Conservation (phyloP, 2,329 filamentous ascomycete genomes). For the Lecanicillium sp. region DNA sequence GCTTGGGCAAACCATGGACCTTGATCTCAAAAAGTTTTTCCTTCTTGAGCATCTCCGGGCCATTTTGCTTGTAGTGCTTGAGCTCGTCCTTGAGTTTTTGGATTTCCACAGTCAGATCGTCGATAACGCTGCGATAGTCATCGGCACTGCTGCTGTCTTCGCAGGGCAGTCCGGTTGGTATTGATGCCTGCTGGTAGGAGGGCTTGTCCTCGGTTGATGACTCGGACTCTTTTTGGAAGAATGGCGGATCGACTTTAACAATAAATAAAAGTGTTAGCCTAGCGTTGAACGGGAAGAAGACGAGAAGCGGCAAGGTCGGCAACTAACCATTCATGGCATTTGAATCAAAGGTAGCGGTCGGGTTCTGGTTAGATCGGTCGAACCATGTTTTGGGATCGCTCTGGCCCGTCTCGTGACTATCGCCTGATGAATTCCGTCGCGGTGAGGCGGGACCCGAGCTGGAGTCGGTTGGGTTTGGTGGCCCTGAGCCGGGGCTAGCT, state of each 20-base stretch:
- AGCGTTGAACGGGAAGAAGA: too few species aligned
- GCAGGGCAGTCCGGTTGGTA: too few species aligned
- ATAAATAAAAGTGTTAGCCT: neutral
- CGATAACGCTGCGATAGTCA: slow-evolving; percentile 75
- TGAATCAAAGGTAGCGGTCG: slow-evolving; percentile 31
- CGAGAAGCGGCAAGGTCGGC: too few species aligned
- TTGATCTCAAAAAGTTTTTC: slow-evolving; percentile 81
- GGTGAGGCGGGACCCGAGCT: slow-evolving; percentile 15
- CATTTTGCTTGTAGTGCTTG: slow-evolving; percentile 60
- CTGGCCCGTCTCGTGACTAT: slow-evolving; percentile 37
- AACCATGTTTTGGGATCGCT: slow-evolving; percentile 49
- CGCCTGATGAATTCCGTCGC: slow-evolving; percentile 35
- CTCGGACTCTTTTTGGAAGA: slow-evolving; percentile 44
- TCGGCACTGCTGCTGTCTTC: slow-evolving; percentile 62
- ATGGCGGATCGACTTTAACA: slow-evolving; percentile 40
- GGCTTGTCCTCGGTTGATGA: slow-evolving; percentile 39
- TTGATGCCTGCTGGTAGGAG: too few species aligned
- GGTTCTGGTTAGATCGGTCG: slow-evolving; percentile 43
- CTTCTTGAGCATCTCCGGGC: slow-evolving; percentile 57
- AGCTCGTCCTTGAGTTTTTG: slow-evolving; percentile 67
- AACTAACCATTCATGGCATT: slow-evolving; percentile 40
- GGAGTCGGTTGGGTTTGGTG: slow-evolving; percentile 10
- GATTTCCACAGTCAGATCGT: slow-evolving; percentile 79
- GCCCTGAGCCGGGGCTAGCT: slow-evolving; percentile 17
- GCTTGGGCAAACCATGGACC: slow-evolving; percentile 61